Conservation (phyloP, 2,329 filamentous ascomycete species). For the Trichophyton mentagrophytes region DNA sequence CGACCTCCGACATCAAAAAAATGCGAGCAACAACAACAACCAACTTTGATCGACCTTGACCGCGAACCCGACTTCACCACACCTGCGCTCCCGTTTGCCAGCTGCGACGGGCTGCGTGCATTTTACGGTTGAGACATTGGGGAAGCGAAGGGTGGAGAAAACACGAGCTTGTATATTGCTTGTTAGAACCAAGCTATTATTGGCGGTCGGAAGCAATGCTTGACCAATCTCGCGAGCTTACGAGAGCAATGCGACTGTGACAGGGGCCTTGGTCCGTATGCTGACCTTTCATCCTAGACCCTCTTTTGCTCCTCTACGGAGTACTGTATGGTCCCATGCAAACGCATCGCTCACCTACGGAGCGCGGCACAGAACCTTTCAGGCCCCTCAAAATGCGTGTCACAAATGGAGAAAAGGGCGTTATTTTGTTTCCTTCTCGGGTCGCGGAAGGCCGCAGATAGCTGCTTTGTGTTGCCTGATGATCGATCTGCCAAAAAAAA, state of each 20-base stretch:
- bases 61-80: not conserved
- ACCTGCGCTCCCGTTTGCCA: not conserved
- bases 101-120: not conserved
- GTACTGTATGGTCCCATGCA: not conserved
- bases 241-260: not conserved
- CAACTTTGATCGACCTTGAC: too few relatives aligned
- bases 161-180: constrained; percentile 2
- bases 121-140: not conserved
- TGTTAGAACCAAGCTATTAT: constrained; percentile 1
- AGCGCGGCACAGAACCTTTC: not conserved
- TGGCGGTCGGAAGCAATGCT: not conserved
- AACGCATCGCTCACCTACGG: not conserved
- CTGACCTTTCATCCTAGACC: not conserved
- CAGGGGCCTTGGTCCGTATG: not conserved
- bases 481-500: not conserved
- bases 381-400: not conserved
- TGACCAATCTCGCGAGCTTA: constrained; percentile 1
- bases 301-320: not conserved
- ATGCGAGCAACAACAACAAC: too few relatives aligned
- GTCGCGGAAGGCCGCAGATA: not conserved
- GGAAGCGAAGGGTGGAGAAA: not conserved
- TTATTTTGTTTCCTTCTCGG: not conserved
- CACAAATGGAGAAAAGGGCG: not conserved
- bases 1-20: not conserved
- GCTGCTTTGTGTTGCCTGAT: not conserved